Evolutionary conservation across 2,329 filamentous ascomycete genomes (phyloP), one percentile per base, ranked within the genome.

Genomic region (Paecilomyces variotii): DNA sequence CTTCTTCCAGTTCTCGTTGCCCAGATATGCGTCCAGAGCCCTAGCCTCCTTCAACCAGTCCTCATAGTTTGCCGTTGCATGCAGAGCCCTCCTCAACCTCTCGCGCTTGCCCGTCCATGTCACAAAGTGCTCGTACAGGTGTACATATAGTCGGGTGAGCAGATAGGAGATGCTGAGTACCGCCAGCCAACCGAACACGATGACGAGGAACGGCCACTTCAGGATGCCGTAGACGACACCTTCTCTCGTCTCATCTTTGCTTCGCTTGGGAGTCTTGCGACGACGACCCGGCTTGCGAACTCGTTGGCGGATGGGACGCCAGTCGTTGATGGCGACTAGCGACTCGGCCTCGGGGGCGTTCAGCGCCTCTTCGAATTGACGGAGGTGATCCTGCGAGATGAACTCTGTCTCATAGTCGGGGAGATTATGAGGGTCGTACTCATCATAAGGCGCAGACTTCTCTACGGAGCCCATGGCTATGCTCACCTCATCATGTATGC

Each of bases 301-400:
- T 59, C 83, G 86, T 70, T 93, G 85, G 65, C 89, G 87, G 11
- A 97, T 85, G 0, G 94, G 94, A 14, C 90, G 87, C 94, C 94
- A 99, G 78, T 99, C 94, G 72, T 96, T 96, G 70, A 95, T 85
- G 49, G 94, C 93, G 2, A 90, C 89, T 67, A 97, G 86, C 35
- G 88, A 86, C 49, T 87, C 81, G 1, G 84, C 84, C 61, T 95
- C 91, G 0, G 92, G 91, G 1, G 89, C 90, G n/a, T 85, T 83
- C 7, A 97, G 82, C 6, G 93, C 93, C 60, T 84, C 84, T 61
- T 88, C 87, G 72, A 97, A 97, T 57, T 88, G 87, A 39, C 83
- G 80, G 32, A 96, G 79, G 69, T 96, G 88, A 60, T 84, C 84
- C 49, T 86, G 79, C 52, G 83, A 76, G 65, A 95, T 80, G 71